phyloP scores from a whole-genome alignment of 1,139 yeast species.

The Magnusiomyces suaveolens region DNA sequence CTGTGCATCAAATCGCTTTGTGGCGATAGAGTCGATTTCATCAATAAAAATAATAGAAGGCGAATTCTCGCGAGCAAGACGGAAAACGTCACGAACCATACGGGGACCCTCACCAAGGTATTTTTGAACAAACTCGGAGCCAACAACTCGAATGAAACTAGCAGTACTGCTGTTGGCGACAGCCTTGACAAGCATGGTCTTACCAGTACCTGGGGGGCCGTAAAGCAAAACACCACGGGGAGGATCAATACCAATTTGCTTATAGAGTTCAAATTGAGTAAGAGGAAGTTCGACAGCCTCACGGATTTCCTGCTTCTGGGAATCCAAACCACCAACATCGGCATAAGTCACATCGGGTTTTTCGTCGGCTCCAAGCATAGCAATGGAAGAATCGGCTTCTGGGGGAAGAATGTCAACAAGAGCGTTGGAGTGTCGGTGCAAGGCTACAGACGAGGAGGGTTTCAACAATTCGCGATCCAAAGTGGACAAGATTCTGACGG shows the following conservation, averaged over 20 bases:
- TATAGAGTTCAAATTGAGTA: slow-evolving; percentile 90
- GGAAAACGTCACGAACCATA: slow-evolving; percentile 97
- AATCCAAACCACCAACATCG: slow-evolving; percentile 97
- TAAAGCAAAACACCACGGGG: slow-evolving; percentile 94
- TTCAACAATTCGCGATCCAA: slow-evolving; percentile 89
- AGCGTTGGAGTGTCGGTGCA: slow-evolving; percentile 97
- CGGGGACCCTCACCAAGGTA: slow-evolving; percentile 99
- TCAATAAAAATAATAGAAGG: slow-evolving; percentile 96
- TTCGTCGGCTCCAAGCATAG: slow-evolving; percentile 90
- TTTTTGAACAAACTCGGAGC: slow-evolving; percentile 96
- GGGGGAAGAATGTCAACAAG: slow-evolving; percentile 96
- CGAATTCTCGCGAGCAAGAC: slow-evolving; percentile 93
- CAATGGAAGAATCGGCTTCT: slow-evolving; percentile 94
- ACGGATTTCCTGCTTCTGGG: slow-evolving; percentile 97
- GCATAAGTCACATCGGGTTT: slow-evolving; percentile 76
- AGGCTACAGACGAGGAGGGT: slow-evolving; percentile 90
- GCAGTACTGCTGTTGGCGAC: slow-evolving; percentile 97
- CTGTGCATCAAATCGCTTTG: slow-evolving; percentile 98
- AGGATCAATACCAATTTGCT: slow-evolving; percentile 97
- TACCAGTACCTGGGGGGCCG: slow-evolving; percentile 99
- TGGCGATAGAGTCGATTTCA: slow-evolving; percentile 98
- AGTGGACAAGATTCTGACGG: slow-evolving; percentile 87
- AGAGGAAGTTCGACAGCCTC: slow-evolving; percentile 97
- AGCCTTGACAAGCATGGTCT: slow-evolving; percentile 97
- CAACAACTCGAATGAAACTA: slow-evolving; percentile 90